Evolutionary conservation across 495 filamentous ascomycete species (phyloP).

Genomic region (Parmelia sp.): DNA sequence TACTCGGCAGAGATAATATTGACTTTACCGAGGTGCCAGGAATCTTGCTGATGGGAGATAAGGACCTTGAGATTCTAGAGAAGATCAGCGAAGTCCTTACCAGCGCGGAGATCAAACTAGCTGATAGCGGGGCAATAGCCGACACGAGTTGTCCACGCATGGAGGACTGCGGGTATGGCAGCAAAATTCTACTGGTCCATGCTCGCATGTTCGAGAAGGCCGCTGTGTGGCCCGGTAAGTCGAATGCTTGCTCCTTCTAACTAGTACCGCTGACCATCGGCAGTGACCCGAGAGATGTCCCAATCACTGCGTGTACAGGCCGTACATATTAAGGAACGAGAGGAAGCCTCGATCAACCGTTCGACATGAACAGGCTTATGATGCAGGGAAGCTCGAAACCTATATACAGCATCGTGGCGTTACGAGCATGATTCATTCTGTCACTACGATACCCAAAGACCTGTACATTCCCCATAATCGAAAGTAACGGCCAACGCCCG

Average conservation of each 20-base stretch:
- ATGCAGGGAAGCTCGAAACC: background rate
- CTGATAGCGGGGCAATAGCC: conserved; percentile 46
- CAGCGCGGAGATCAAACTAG: conserved; percentile 76
- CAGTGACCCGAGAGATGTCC: conserved; percentile 84
- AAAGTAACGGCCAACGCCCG: background rate
- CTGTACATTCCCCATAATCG: conserved; percentile 9
- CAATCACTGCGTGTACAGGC: conserved; percentile 81
- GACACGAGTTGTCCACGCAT: conserved; percentile 53
- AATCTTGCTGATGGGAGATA: conserved; percentile 85
- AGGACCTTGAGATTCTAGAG: conserved; percentile 78
- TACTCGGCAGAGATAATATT: conserved; percentile 75
- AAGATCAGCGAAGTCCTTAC: conserved; percentile 79
- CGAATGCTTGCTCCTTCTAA: background rate
- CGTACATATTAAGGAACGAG: conserved; percentile 65
- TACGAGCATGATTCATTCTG: conserved; percentile 11
- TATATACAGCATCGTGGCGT: conserved; percentile 1
- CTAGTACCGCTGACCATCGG: conserved; percentile 30
- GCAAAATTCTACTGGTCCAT: conserved; percentile 79
- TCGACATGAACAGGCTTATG: conserved; percentile 6
- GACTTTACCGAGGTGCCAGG: conserved; percentile 71
- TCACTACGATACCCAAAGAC: conserved; percentile 12
- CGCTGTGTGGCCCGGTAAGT: conserved; percentile 85
- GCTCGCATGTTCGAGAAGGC: conserved; percentile 86
- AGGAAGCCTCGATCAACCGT: conserved; percentile 53
- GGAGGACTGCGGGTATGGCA: conserved; percentile 66